Evolutionary conservation across 345 rosid genomes (phyloP).

Genomic region (Conringia planisiliqua): DNA sequence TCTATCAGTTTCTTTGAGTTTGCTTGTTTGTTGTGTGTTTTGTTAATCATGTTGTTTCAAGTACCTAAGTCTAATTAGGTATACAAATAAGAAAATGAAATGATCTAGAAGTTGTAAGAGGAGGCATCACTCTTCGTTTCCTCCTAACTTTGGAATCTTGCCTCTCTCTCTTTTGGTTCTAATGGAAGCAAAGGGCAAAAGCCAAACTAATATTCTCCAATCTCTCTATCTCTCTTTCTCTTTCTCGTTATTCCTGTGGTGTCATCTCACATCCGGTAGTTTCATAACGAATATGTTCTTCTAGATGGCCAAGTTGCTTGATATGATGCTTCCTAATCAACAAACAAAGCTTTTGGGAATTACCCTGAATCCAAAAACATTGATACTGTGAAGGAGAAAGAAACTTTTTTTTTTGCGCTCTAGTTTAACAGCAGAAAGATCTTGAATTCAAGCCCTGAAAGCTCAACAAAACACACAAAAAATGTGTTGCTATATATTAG

Average conservation of each 20-base stretch:
- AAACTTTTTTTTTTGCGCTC: neutral
- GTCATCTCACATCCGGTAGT: conserved; percentile 31
- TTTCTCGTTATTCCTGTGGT: conserved; percentile 29
- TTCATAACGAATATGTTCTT: conserved; percentile 31
- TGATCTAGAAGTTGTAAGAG: conserved; percentile 7
- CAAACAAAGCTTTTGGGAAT: neutral
- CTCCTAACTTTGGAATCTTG: conserved; percentile 30
- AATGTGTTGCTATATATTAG: neutral
- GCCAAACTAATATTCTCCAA: conserved; percentile 22
- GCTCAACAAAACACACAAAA: neutral
- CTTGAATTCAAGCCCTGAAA: neutral
- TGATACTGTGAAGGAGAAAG: neutral
- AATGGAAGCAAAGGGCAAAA: conserved; percentile 13
- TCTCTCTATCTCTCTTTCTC: neutral
- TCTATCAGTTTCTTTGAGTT: neutral
- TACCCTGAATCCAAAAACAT: neutral
- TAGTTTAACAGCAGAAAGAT: neutral
- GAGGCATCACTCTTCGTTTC: conserved; percentile 15
- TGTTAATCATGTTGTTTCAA: neutral
- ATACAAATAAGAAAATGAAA: neutral
- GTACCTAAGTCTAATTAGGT: neutral
- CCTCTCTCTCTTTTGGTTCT: conserved; percentile 7
- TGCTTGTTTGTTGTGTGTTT: neutral
- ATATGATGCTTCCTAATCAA: neutral
- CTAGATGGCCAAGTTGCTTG: conserved; percentile 13